These are phyloP conservation scores for Lactarius pseudohatsudake DNA, from an alignment of 768 basidiomycete genomes.

Conservation along the genomic window DNA sequence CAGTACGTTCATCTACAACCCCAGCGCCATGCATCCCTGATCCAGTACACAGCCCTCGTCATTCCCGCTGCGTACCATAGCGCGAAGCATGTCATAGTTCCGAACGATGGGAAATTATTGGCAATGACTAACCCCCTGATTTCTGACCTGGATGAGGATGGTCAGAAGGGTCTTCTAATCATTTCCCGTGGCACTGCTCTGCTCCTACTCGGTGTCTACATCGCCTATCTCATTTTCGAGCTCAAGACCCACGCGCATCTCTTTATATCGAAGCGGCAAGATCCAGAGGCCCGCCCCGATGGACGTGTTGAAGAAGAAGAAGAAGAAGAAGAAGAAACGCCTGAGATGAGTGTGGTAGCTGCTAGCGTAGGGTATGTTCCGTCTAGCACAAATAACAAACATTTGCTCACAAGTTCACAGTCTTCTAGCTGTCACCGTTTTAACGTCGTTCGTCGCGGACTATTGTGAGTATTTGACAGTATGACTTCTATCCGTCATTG, in stretches of 20 bases:
- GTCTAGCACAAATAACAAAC: neutral
- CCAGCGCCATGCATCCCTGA: neutral
- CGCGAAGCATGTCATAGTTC: constrained; percentile 35
- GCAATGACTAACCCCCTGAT: constrained; percentile 28
- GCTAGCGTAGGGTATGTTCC: constrained; percentile 52
- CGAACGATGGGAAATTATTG: neutral
- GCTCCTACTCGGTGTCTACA: constrained; percentile 70
- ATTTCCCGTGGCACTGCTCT: constrained; percentile 84
- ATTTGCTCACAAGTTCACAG: constrained; percentile 37
- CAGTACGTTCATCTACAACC: constrained; percentile 47
- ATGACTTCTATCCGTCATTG: constrained; percentile 3
- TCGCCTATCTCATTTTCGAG: constrained; percentile 38
- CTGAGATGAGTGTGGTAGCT: constrained; percentile 69
- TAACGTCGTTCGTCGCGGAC: constrained; percentile 90
- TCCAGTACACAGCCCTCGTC: constrained; percentile 58
- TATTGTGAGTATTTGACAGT: constrained; percentile 54
- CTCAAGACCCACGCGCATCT: constrained; percentile 69
- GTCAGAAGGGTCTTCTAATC: constrained; percentile 55
- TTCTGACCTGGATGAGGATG: constrained; percentile 31
- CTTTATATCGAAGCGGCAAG: constrained; percentile 41
- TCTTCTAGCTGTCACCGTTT: constrained; percentile 69
- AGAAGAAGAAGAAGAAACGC: constrained; percentile 39
- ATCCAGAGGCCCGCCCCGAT: neutral
- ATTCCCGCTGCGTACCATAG: constrained; percentile 86
- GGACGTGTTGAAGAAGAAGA: constrained; percentile 32